A percentile compares a stretch with the other conserved stretches of the same genome.
phyloP scores from a whole-genome alignment of 352 stramenopile species.

The Phytophthora hibernalis region DNA sequence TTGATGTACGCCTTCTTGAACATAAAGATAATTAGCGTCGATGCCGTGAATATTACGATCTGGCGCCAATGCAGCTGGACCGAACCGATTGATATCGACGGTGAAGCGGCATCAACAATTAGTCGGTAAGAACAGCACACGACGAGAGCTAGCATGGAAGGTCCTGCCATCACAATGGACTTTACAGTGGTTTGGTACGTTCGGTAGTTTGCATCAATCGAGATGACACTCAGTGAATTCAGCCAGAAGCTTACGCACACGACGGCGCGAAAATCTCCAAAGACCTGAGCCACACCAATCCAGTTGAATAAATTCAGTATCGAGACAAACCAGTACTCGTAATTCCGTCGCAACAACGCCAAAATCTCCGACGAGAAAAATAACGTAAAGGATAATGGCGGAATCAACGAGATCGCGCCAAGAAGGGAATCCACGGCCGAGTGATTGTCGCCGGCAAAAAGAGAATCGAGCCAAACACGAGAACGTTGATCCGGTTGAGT shows the following conservation, averaged over 20 bases:
- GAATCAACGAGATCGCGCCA: slow-evolving; percentile 9
- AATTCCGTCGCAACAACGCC: slow-evolving; percentile 16
- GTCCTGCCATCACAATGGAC: slow-evolving; percentile 34
- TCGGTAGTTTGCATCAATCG: slow-evolving; percentile 45
- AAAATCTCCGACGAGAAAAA: slow-evolving; percentile 40
- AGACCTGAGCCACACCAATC: slow-evolving; percentile 25
- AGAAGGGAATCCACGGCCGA: slow-evolving; percentile 20
- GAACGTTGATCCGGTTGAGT: slow-evolving; percentile 18
- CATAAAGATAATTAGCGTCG: slow-evolving; percentile 36
- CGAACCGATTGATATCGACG: slow-evolving; percentile 7
- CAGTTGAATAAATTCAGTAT: slow-evolving; percentile 39
- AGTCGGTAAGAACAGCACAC: slow-evolving; percentile 31
- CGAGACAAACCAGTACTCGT: slow-evolving; percentile 48
- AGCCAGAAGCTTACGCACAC: slow-evolving; percentile 34
- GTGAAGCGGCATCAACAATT: slow-evolving; percentile 17
- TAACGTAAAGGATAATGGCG: slow-evolving; percentile 14
- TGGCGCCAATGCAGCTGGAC: slow-evolving; percentile 27
- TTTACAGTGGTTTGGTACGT: slow-evolving; percentile 27
- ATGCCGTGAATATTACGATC: slow-evolving; percentile 32
- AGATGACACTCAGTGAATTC: slow-evolving; percentile 30
- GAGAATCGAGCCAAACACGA: slow-evolving; percentile 26
- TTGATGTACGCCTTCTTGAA: slow-evolving; percentile 21
- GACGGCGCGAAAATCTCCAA: slow-evolving; percentile 32
- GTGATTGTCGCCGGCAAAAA: slow-evolving; percentile 10
- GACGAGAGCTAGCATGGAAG: slow-evolving; percentile 33